Evolutionary conservation across 352 stramenopile species (phyloP), one percentile per base, ranked within the genome.

Genomic region (Pythium biforme): DNA sequence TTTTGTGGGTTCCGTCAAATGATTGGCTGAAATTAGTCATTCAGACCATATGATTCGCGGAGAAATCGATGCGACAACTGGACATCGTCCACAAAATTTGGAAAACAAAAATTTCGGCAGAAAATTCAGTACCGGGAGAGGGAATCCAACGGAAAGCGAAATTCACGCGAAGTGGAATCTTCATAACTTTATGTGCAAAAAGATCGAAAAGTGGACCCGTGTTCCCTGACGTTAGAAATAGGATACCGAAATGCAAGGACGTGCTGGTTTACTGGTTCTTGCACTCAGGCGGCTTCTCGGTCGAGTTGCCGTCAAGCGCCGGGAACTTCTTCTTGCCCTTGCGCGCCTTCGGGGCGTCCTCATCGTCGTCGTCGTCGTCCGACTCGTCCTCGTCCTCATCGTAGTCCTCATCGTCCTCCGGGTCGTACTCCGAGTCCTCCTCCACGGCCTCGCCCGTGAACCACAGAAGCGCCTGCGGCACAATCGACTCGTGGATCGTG

Each of bases 401-500:
- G 27, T 86, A 79, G 53, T 89, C 75, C 27, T 87, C 80, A 22
- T 87, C 79, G 40, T 94, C 85, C 67, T 94, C 85, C 53, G 74
- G 76, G 45, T 91, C 79, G 69, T 93, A 93, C 19, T 94, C 81
- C 62, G 83, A 93, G 69, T 94, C 80, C 25, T 85, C 83, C 29
- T 93, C 78, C 10, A 89, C 74, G 8, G 82, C 83, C 55, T 94
- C 86, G 46, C 86, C 86, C 23, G 86, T 94, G 73, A 93, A 94
- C 86, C 86, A 94, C 55, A 94, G 73, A 62, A 94, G 67, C 14
- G 86, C 86, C 72, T 94, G 86, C 22, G 86, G 86, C 55, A 94
- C 89, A 68, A 94, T 94, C 46, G 81, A 89, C 75, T 94, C 86
- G 74, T 94, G 83, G 70, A 94, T 90, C 43, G 83, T 86, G 59